These are phyloP conservation scores for Cynanchum wilfordii DNA, from an alignment of 257 asterid genomes.

Conservation along the genomic window DNA sequence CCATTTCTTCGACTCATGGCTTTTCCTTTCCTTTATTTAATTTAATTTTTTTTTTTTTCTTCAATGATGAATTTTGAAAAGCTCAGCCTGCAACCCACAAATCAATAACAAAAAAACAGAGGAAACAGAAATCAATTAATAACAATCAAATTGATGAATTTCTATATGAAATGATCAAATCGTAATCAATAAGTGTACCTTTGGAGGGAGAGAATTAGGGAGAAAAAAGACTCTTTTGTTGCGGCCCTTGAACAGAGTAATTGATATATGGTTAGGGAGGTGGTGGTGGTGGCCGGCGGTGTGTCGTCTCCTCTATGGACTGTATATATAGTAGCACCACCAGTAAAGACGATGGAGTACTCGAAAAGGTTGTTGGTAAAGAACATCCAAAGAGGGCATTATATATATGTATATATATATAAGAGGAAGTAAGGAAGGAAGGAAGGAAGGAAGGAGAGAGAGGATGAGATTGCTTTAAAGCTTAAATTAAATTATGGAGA, in stretches of 20 bases:
- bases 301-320: no score
- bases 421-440: conserved; percentile 15
- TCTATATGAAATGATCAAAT: no score
- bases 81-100: not conserved
- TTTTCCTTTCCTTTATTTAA: not conserved
- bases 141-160: not conserved
- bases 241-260: not conserved
- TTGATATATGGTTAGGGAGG: not conserved
- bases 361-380: conserved; percentile 11
- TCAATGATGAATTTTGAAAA: no score
- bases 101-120: not conserved
- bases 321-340: not conserved
- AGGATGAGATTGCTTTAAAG: conserved; percentile 29
- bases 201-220: not conserved
- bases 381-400: conserved; percentile 23
- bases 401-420: conserved; percentile 24
- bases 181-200: not conserved
- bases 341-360: not conserved
- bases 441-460: conserved; percentile 20
- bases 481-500: conserved; percentile 26
- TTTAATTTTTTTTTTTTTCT: not conserved
- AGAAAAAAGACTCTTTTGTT: no score
- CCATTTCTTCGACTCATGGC: conserved; percentile 42
- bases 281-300: no score
- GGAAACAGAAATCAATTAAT: not conserved